Evolutionary conservation across 164 flowering plant species (phyloP).

Genomic region (Berberis thunbergii): DNA sequence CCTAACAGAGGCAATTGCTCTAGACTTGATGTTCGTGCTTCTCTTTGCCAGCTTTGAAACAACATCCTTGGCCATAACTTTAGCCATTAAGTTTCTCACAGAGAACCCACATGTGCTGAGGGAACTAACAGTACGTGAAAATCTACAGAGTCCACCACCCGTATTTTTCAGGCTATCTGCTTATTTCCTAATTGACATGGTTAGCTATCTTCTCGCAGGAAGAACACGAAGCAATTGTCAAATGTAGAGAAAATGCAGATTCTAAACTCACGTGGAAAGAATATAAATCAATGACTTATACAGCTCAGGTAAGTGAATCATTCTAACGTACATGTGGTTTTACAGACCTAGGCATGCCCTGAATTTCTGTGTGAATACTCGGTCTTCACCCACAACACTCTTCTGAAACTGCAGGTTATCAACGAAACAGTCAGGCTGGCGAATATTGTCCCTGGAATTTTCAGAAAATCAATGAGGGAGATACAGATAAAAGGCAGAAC

Average conservation of each 20-base stretch:
- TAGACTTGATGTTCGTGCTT: slow-evolving; percentile 22
- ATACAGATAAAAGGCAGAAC: slow-evolving; percentile 45
- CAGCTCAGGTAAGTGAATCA: slow-evolving; percentile 17
- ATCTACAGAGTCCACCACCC: neutral
- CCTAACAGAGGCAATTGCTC: slow-evolving; percentile 20
- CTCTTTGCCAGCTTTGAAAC: slow-evolving; percentile 33
- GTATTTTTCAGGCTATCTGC: neutral
- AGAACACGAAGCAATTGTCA: slow-evolving; percentile 24
- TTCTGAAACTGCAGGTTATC: slow-evolving; percentile 41
- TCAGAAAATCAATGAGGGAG: slow-evolving; percentile 51
- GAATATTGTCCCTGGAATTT: slow-evolving; percentile 63
- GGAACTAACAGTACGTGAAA: slow-evolving; percentile 40
- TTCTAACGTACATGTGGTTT: neutral
- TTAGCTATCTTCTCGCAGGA: slow-evolving; percentile 11
- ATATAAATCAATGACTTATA: slow-evolving; percentile 33
- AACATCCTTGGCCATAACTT: slow-evolving; percentile 17
- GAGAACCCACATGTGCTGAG: slow-evolving; percentile 59
- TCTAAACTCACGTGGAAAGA: slow-evolving; percentile 28
- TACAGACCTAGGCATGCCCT: neutral
- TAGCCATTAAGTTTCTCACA: slow-evolving; percentile 16
- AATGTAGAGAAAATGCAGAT: slow-evolving; percentile 14
- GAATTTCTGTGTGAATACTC: neutral
- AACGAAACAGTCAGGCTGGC: slow-evolving; percentile 68
- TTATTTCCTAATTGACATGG: neutral
- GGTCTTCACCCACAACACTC: neutral